Base-by-base conservation (phyloP, 1,139 yeast species). In the Saccharomyces hybrid region DNA sequence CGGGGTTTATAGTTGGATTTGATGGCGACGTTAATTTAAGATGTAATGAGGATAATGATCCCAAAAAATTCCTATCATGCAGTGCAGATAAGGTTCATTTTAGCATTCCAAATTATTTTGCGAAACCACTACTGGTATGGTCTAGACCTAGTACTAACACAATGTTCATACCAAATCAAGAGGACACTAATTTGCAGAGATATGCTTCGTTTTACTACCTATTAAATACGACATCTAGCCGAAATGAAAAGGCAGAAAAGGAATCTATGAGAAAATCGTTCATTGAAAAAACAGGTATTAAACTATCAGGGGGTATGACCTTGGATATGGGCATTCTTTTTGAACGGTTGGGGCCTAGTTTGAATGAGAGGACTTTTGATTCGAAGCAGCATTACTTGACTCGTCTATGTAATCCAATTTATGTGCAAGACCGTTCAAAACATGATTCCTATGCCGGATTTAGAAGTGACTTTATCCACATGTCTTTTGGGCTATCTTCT, bases 1-100 rank as follows among this genome's bases (percentile, higher is more conserved):
- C 96, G 1, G 99, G 99, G 0, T 87, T 89, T 68, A 82, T 86
- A 1, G 80, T 90, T 62, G 81, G 84, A 32, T 91, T 96, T 84
- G 80, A 81, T 60, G 80, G 86, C 50, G 76, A 84, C 62, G 90
- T 88, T 2, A 64, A 67, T 1, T 74, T 89, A 53, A 66, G 73
- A 4, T 75, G 89, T 52, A 89, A 89, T 68, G 82, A 81, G 21
- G 74, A 80, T 21, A 84, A 80, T 31, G 77, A 83, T 57, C 83
- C 88, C 16, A 77, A 77, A 51, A 82, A 84, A 53, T 78, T 93
- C 56, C 69, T 90, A 51, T 75, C 79, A 6, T 80, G 88, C 34
- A 77, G 78, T 8, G 82, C 96, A 56, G 82, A 86, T 51, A 81
- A 81, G 54, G 83, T 88, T 61, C 70, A 83, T 26, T 79, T 88